Evolutionary conservation across 2,329 filamentous ascomycete genomes (phyloP).

Genomic region (Aspergillus sp.): DNA sequence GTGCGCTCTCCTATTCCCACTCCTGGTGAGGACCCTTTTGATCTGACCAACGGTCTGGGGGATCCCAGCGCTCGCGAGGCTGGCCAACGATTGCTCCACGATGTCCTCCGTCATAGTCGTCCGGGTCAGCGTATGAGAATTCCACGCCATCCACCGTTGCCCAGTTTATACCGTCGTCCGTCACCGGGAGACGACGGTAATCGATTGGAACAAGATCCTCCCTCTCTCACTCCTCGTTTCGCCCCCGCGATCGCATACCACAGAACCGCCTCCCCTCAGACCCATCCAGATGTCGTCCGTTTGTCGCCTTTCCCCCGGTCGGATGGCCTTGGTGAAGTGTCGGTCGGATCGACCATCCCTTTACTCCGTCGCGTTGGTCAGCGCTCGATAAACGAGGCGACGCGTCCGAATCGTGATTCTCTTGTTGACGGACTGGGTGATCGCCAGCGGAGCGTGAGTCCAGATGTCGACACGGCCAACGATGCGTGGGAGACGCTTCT

Average conservation of each 20-base stretch:
- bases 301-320: constrained; percentile 24
- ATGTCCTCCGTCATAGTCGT: constrained; percentile 33
- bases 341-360: constrained; percentile 22
- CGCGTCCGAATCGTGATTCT: constrained; percentile 19
- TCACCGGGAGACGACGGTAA: constrained; percentile 18
- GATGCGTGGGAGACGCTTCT: constrained; percentile 77
- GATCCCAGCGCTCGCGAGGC: constrained; percentile 32
- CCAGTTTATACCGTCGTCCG: constrained; percentile 25
- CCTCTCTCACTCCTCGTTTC: constrained; percentile 43
- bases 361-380: constrained; percentile 35
- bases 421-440: constrained; percentile 75
- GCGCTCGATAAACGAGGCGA: constrained; percentile 27
- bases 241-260: constrained; percentile 41
- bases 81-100: constrained; percentile 33
- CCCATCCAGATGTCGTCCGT: constrained; percentile 17
- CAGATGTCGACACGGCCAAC: constrained; percentile 51
- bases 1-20: constrained; percentile 28
- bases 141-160: constrained; percentile 33
- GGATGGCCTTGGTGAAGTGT: constrained; percentile 21
- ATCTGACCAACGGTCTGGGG: constrained; percentile 19
- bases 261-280: constrained; percentile 21
- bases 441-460: constrained; percentile 77
- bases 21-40: constrained; percentile 28
- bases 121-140: constrained; percentile 36
- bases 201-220: constrained; percentile 17